Evolutionary conservation across 139 green algal species (phyloP).

Genomic region (Chlamydomonas eustigma): DNA sequence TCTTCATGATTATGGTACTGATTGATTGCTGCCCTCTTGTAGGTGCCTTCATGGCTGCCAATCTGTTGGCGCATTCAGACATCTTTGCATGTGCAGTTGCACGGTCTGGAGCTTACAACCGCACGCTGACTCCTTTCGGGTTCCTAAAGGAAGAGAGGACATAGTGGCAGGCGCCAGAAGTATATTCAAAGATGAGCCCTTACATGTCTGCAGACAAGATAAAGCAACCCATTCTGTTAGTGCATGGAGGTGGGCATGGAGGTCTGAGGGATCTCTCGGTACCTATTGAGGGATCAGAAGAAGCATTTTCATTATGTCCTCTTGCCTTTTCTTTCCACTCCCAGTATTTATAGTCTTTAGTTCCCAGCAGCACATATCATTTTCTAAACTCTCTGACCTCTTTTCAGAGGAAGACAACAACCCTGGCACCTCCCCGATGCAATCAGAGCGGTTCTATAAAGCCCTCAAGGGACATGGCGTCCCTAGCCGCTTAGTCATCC

Average conservation of each 20-base stretch:
- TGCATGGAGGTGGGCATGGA: neutral
- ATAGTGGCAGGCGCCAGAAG: conserved; percentile 85
- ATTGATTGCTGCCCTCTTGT: too few species aligned
- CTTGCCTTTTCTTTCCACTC: too few species aligned
- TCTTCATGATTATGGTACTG: too few species aligned
- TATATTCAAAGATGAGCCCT: conserved; percentile 89
- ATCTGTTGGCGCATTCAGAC: conserved; percentile 81
- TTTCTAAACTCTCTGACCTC: neutral
- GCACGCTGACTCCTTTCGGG: conserved; percentile 96
- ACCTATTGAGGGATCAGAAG: neutral
- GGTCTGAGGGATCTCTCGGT: neutral
- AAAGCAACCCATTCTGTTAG: conserved; percentile 21
- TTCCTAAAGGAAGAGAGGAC: conserved; percentile 95
- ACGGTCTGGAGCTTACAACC: conserved; percentile 80
- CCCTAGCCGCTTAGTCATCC: conserved; percentile 75
- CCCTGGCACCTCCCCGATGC: conserved; percentile 76
- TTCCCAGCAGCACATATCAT: neutral
- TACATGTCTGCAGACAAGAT: conserved; percentile 92
- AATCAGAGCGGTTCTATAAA: conserved; percentile 91
- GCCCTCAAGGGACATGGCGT: conserved; percentile 86
- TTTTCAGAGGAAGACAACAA: conserved; percentile 92
- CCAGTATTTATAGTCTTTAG: neutral
- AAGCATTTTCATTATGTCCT: neutral
- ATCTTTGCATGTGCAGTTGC: conserved; percentile 92
- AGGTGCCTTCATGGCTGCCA: conserved; percentile 85